Percentiles rank a stretch among this genome's conserved stretches.
phyloP scores from a whole-genome alignment of 139 green algal species.

The Chlamydomonas sp. region DNA sequence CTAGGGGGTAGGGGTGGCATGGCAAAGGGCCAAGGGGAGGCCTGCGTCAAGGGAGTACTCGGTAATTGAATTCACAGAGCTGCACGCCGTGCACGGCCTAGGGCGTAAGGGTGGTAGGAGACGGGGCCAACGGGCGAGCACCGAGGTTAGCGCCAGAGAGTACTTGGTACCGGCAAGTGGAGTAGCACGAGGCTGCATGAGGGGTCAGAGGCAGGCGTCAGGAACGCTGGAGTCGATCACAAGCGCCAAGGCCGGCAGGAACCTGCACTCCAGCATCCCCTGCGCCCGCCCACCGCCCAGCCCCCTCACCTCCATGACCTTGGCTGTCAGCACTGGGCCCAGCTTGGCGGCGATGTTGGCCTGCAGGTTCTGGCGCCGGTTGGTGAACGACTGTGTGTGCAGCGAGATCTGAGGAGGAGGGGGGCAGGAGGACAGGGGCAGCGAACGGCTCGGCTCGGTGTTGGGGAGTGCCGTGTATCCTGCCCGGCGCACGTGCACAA shows the following conservation, averaged over 20 bases:
- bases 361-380: slow-evolving; percentile 24
- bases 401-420: slow-evolving; percentile 10
- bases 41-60: background rate
- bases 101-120: background rate
- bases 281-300: too few species aligned
- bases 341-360: background rate
- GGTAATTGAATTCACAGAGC: background rate
- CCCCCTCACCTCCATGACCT: slow-evolving; percentile 30
- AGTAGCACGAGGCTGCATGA: background rate
- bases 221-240: background rate
- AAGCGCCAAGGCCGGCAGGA: background rate
- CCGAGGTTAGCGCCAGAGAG: too few species aligned
- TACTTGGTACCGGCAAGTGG: background rate
- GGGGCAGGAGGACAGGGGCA: background rate
- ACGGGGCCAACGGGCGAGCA: background rate
- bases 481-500: too few species aligned
- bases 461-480: too few species aligned
- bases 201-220: background rate
- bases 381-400: background rate
- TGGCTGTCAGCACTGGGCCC: background rate
- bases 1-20: background rate
- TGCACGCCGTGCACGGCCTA: too few species aligned
- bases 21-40: background rate
- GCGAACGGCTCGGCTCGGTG: background rate
- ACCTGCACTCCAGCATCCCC: background rate